Conservation (phyloP, 257 asterid species). For the Knoxia roxburghii region DNA sequence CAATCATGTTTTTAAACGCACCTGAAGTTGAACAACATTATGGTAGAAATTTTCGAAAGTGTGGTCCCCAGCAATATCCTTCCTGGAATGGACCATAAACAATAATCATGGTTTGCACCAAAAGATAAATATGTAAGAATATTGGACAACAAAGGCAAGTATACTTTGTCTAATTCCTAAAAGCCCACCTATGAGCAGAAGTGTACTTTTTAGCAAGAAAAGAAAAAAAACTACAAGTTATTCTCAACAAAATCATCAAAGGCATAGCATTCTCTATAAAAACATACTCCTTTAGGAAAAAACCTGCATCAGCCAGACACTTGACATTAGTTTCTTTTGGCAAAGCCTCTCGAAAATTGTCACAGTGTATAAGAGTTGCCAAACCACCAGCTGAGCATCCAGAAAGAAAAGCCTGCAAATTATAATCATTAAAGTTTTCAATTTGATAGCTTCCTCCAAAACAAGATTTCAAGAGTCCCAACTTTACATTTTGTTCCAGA, state of each 20-base stretch:
- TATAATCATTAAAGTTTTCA: constrained; percentile 19
- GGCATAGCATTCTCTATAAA: background rate
- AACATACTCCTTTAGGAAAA: constrained; percentile 81
- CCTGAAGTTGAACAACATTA: constrained; percentile 83
- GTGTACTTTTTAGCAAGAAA: background rate
- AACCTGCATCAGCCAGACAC: constrained; percentile 93
- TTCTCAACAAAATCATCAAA: background rate
- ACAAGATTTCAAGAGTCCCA: background rate
- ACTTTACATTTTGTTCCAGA: background rate
- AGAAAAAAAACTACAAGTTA: background rate
- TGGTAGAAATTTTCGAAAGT: constrained; percentile 63
- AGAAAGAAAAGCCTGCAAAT: constrained; percentile 77
- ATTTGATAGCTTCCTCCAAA: background rate
- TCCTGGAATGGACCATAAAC: constrained; percentile 44
- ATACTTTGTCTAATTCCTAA: too few species aligned
- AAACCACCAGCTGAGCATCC: constrained; percentile 99
- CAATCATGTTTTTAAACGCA: constrained; percentile 25
- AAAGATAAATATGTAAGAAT: too few species aligned
- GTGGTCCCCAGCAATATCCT: constrained; percentile 61
- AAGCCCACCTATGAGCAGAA: background rate
- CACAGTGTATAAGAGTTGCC: constrained; percentile 88
- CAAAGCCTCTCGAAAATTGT: constrained; percentile 56
- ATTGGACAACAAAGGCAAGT: too few species aligned
- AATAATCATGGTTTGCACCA: constrained; percentile 5
- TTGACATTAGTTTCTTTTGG: constrained; percentile 66